Percentiles rank a stretch among this genome's conserved stretches.
Conservation (phyloP, 2,329 filamentous ascomycete species). For the Aspergillus pseudoglaucus region DNA sequence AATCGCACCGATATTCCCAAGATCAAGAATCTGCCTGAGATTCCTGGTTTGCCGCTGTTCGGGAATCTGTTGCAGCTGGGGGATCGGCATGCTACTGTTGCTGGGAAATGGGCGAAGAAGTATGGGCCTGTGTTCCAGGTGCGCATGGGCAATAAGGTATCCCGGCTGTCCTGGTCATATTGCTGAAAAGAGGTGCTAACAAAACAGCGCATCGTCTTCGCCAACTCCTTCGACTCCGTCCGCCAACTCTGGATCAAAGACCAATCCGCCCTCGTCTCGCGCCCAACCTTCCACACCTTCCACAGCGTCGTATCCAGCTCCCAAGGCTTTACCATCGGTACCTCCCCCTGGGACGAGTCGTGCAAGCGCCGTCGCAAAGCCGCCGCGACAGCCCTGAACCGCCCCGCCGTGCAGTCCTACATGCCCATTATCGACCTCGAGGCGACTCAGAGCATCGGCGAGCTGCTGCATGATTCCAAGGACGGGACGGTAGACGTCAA, state of each 20-base stretch:
- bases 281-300: slow-evolving; percentile 74
- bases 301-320: slow-evolving; percentile 71
- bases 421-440: slow-evolving; percentile 79
- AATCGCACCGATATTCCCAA: slow-evolving; percentile 48
- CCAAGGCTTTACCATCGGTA: slow-evolving; percentile 75
- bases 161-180: no score
- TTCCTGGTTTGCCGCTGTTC: slow-evolving; percentile 53
- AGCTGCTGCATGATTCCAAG: slow-evolving; percentile 60
- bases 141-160: slow-evolving; percentile 6
- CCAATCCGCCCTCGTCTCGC: slow-evolving; percentile 69
- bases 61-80: slow-evolving; percentile 55
- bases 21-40: slow-evolving; percentile 52
- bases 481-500: slow-evolving; percentile 60
- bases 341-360: slow-evolving; percentile 76
- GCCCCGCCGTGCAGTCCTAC: slow-evolving; percentile 68
- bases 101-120: slow-evolving; percentile 48
- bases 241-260: slow-evolving; percentile 69
- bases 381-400: slow-evolving; percentile 70
- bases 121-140: slow-evolving; percentile 55
- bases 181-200: neutral
- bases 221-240: slow-evolving; percentile 70
- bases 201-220: slow-evolving; percentile 62
- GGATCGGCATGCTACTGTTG: slow-evolving; percentile 45
- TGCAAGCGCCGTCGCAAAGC: slow-evolving; percentile 72
- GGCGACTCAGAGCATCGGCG: slow-evolving; percentile 63